Percentiles rank a stretch among this genome's conserved stretches.
Evolutionary conservation across 108 stramenopile genomes (phyloP).

Genomic region (Craspedostauros australis): DNA sequence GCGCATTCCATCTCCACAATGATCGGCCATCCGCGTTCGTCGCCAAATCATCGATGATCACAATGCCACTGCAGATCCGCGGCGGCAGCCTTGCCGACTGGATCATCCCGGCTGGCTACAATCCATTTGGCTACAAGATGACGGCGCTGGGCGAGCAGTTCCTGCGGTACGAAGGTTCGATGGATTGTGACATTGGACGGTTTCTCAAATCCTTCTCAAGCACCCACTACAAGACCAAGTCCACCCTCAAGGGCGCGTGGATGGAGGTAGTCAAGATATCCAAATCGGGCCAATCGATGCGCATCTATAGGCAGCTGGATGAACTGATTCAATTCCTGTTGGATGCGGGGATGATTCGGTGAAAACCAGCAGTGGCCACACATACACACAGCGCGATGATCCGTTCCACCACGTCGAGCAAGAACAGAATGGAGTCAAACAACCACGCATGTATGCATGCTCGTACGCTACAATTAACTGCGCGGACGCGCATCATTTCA

Average conservation of each 20-base stretch:
- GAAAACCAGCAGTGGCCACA: too few relatives aligned
- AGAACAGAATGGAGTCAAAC: too few relatives aligned
- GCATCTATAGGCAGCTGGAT: conserved; percentile 57
- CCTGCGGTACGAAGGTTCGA: conserved; percentile 51
- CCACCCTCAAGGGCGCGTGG: conserved; percentile 57
- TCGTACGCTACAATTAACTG: too few relatives aligned
- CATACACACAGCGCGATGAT: too few relatives aligned
- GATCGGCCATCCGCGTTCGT: too few relatives aligned
- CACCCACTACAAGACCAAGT: conserved; percentile 32
- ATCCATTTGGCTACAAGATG: conserved; percentile 70
- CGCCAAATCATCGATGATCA: too few relatives aligned
- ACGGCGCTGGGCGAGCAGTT: conserved; percentile 60
- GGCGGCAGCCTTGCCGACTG: conserved; percentile 27
- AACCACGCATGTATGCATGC: too few relatives aligned
- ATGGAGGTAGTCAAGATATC: conserved; percentile 66
- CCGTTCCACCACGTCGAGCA: too few relatives aligned
- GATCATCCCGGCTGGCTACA: conserved; percentile 62
- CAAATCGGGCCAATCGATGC: conserved; percentile 68
- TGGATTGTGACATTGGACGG: conserved; percentile 68
- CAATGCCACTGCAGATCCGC: too few relatives aligned
- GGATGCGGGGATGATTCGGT: too few relatives aligned
- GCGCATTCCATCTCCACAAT: too few relatives aligned
- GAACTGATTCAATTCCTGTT: conserved; percentile 66
- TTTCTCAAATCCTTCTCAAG: conserved; percentile 54
- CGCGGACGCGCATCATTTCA: too few relatives aligned